Percentiles rank a stretch among this genome's conserved stretches.
Conservation (phyloP, 805 yeast species). For the Monosporozyma aquatica region DNA sequence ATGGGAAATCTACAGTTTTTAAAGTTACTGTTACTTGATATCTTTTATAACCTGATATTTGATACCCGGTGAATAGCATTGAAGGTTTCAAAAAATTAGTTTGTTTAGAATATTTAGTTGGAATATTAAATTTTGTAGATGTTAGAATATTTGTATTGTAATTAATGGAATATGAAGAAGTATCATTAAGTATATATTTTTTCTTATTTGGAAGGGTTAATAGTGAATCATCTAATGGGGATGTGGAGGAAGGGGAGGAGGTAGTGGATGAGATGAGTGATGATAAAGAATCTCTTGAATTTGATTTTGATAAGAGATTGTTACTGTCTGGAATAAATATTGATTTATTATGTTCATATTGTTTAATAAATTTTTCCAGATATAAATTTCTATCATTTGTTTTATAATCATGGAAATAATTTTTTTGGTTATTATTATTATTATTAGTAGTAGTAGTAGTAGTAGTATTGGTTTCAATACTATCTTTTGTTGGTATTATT, state of each 20-base stretch:
- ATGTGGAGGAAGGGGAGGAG: too few species aligned
- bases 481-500: background rate
- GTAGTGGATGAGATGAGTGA: constrained; percentile 11
- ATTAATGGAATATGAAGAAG: constrained; percentile 3
- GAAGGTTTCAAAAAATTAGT: constrained; percentile 23
- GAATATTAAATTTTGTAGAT: background rate
- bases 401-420: background rate
- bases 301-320: constrained; percentile 13
- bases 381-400: background rate
- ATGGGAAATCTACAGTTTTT: constrained; percentile 44
- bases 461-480: background rate
- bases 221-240: too few species aligned
- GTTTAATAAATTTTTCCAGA: background rate
- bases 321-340: background rate
- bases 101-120: background rate
- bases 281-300: constrained; percentile 20
- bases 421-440: background rate
- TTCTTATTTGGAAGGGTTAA: background rate
- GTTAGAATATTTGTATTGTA: background rate
- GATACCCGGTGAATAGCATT: constrained; percentile 29
- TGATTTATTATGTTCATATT: background rate
- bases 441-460: background rate
- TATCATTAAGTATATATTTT: constrained; percentile 1
- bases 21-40: constrained; percentile 49
- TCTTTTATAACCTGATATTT: constrained; percentile 28